Base-by-base conservation (phyloP, 2,329 filamentous ascomycete genomes). In the Nothophaeocryptopus gaeumannii region DNA sequence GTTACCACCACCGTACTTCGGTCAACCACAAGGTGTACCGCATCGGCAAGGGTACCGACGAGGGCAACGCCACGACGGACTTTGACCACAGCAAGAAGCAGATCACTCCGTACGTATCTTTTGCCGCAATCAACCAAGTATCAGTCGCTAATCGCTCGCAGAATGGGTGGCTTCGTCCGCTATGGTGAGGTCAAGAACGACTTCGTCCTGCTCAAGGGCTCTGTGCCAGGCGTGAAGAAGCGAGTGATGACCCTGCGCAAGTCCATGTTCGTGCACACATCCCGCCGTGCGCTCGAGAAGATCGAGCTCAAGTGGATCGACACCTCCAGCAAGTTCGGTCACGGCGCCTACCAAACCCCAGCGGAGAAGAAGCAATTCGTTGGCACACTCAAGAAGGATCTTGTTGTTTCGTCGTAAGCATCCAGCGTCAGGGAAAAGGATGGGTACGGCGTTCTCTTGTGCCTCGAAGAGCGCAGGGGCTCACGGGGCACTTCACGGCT, bases 1-100 rank as follows among this genome's bases (percentile, higher is more conserved):
- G 93, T 83, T 99, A 99, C 86, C 93, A 99, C 78, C 93, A 99
- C 82, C 91, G 93, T 87, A 99, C 93, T 72, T 97, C 93, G 61
- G 88, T 93, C 82, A 99, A 99, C 88, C 93, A 99, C 89, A 99
- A 99, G 88, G 78, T 99, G 74, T 99, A 97, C 89, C 89, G 93
- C 66, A 88, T 99, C 67, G 93, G 92, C 73, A 95, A 93, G 85
- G 92, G 83, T 68, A 81, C 82, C 63, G 89, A 93, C 69, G 89
- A 93, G 73, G 85, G 85, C 75, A 96, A 90, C 78, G 93, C 89
- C 68, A 88, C 92, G 52, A 99, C 93, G 63, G 89, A 96, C 62
- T 85, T 92, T 72, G 93, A 99, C 72, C 84, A 95, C 73, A 95
- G 91, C 80, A 96, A 96, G 88, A 99, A 99, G 88, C 85, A 83